phyloP scores from a whole-genome alignment of 371 early-diverging fungal species.

The Smittium mucronatum region DNA sequence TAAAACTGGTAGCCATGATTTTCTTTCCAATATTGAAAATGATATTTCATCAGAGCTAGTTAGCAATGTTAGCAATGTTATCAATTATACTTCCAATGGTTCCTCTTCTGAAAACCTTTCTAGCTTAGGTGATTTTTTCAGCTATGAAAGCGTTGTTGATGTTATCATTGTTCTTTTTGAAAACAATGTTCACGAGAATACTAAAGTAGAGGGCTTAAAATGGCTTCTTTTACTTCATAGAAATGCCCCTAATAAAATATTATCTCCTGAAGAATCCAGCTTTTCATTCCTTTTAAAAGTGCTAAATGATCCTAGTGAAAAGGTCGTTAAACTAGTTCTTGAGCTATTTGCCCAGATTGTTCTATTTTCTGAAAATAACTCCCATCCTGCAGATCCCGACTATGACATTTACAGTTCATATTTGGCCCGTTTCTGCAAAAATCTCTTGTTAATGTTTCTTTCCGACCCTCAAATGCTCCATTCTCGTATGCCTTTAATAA shows the following conservation, averaged over 20 bases:
- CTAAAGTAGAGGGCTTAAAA: slow-evolving; percentile 71
- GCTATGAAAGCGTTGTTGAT: slow-evolving; percentile 59
- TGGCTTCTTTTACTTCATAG: slow-evolving; percentile 87
- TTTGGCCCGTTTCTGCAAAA: slow-evolving; percentile 47
- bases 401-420: not conserved
- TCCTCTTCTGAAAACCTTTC: not conserved
- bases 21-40: not conserved
- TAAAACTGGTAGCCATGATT: not conserved
- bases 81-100: not conserved
- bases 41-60: not conserved
- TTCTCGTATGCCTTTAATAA: slow-evolving; percentile 70
- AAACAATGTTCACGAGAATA: slow-evolving; percentile 68
- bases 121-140: slow-evolving; percentile 37
- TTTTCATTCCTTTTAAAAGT: slow-evolving; percentile 69
- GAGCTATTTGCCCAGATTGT: slow-evolving; percentile 88
- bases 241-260: slow-evolving; percentile 59
- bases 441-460: slow-evolving; percentile 64
- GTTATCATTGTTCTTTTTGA: slow-evolving; percentile 59
- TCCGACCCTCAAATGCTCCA: slow-evolving; percentile 76
- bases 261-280: slow-evolving; percentile 61
- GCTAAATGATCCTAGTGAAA: slow-evolving; percentile 80
- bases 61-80: not conserved
- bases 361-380: slow-evolving; percentile 42
- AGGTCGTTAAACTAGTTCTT: slow-evolving; percentile 73
- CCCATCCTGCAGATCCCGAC: not conserved